Conservation (phyloP, 2,329 filamentous ascomycete species). For the Fusarium bulbicola region DNA sequence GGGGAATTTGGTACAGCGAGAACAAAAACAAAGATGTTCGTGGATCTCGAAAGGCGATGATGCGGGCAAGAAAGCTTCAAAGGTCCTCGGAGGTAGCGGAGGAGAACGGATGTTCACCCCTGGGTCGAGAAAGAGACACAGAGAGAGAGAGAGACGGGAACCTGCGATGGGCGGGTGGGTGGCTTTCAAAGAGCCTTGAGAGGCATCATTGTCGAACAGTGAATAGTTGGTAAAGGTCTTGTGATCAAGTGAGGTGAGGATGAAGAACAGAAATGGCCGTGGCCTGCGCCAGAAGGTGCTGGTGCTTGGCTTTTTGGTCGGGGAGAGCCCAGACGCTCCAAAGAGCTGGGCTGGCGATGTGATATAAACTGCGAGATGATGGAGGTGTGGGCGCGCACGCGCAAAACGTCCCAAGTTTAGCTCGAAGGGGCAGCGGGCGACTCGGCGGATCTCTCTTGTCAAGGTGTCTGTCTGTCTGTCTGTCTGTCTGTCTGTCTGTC, state of each 20-base stretch:
- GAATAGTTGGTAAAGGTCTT: conserved; percentile 14
- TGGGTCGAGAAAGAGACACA: conserved; percentile 40
- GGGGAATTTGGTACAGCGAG: conserved; percentile 16
- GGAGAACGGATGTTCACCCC: conserved; percentile 37
- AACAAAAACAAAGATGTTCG: conserved; percentile 20
- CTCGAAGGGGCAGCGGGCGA: conserved; percentile 38
- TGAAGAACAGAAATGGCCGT: conserved; percentile 24
- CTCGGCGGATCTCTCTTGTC: conserved; percentile 30
- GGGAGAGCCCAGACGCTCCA: conserved; percentile 37
- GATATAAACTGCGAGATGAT: conserved; percentile 42
- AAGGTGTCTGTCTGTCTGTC: conserved; percentile 4
- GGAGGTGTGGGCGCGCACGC: conserved; percentile 42
- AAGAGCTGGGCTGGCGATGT: conserved; percentile 42
- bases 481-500: no score
- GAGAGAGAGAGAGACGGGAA: conserved; percentile 3
- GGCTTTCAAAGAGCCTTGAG: conserved; percentile 39
- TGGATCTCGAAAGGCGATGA: conserved; percentile 21
- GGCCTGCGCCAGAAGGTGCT: conserved; percentile 36
- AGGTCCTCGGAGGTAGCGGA: conserved; percentile 33
- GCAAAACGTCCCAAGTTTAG: conserved; percentile 42
- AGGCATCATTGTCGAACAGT: conserved; percentile 38
- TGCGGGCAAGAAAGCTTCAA: conserved; percentile 23
- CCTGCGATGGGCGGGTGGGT: conserved; percentile 40
- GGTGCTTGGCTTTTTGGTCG: conserved; percentile 36
- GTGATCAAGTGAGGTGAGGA: not conserved